Percentiles rank a stretch among this genome's conserved stretches.
Evolutionary conservation across 2,329 filamentous ascomycete genomes (phyloP).

Genomic region (Pseudogymnoascus sp.): DNA sequence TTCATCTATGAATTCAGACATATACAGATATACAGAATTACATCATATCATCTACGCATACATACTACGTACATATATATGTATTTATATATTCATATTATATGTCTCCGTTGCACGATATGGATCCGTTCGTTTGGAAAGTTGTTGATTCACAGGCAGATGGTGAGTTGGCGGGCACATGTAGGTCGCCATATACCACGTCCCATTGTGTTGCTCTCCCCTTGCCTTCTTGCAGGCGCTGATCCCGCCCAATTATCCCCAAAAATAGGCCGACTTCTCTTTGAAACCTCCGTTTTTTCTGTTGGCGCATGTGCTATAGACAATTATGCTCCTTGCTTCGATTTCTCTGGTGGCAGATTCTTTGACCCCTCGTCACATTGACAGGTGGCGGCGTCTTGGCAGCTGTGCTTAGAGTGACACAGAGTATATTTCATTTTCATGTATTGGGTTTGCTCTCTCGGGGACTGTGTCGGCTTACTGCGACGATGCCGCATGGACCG

Average conservation of each 20-base stretch:
- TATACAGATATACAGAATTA: neutral
- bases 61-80: neutral
- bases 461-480: neutral
- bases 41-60: neutral
- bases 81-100: neutral
- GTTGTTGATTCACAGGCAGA: neutral
- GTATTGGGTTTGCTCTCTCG: slow-evolving; percentile 1
- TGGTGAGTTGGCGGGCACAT: neutral
- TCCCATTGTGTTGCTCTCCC: neutral
- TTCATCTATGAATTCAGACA: neutral
- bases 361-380: neutral
- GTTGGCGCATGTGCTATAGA: neutral
- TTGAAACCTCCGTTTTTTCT: neutral
- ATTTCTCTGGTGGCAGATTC: neutral
- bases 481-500: neutral
- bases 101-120: neutral
- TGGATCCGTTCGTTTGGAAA: neutral
- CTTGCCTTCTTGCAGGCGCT: slow-evolving; percentile 6
- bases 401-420: neutral
- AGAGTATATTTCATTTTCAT: neutral
- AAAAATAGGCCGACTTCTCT: neutral
- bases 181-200: neutral
- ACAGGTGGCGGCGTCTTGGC: neutral
- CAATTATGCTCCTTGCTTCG: neutral
- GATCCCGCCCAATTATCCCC: neutral